A percentile compares a stretch with the other conserved stretches of the same genome.
phyloP scores from a whole-genome alignment of 2,329 filamentous ascomycete species.

The Grosmannia huntii region DNA sequence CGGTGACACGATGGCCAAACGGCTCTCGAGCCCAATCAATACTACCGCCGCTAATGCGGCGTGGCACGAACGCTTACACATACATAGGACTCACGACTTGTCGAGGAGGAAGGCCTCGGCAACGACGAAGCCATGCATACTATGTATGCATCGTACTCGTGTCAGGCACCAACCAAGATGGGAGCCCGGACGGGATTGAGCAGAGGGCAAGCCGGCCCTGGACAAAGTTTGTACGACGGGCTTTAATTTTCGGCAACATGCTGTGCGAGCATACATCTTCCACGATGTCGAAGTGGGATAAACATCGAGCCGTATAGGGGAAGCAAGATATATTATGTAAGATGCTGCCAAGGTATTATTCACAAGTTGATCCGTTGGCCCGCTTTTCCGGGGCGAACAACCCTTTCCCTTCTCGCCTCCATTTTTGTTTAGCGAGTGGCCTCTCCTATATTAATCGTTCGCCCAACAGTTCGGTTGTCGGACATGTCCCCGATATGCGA shows the following conservation, averaged over 20 bases:
- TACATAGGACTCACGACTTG: too few relatives aligned
- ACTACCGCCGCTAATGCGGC: too few relatives aligned
- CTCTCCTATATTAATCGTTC: background rate
- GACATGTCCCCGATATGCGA: background rate
- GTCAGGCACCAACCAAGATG: too few relatives aligned
- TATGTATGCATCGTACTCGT: too few relatives aligned
- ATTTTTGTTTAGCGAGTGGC: background rate
- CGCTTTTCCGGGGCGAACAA: background rate
- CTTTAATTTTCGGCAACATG: background rate
- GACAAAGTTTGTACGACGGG: too few relatives aligned
- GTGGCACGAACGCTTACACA: too few relatives aligned
- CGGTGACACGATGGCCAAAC: background rate
- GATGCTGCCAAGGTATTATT: background rate
- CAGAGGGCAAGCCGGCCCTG: too few relatives aligned
- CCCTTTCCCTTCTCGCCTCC: background rate
- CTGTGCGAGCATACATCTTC: background rate
- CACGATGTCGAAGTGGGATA: too few relatives aligned
- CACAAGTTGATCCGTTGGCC: background rate
- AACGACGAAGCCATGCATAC: too few relatives aligned
- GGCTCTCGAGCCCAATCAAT: too few relatives aligned
- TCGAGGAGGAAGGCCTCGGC: too few relatives aligned
- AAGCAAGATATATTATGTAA: background rate
- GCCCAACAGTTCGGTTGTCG: conserved; percentile 1
- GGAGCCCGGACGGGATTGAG: too few relatives aligned
- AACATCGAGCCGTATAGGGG: background rate